Conservation (phyloP, 1,284 basidiomycete species). For the Trametes sp. region DNA sequence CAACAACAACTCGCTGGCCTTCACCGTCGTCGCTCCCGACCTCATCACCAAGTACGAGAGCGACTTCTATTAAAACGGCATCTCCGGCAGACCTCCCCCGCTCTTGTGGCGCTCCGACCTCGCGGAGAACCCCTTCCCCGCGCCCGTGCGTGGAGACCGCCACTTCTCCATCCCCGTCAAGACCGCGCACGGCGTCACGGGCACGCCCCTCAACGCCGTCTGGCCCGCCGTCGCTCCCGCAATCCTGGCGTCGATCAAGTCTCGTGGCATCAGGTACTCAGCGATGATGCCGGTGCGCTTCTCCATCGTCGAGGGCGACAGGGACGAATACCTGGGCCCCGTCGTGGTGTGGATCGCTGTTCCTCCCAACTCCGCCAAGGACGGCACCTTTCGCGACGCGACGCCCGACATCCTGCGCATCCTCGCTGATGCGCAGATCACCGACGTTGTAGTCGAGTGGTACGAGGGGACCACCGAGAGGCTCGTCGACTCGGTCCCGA, state of each 20-base stretch:
- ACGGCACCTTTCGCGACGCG: constrained; percentile 42
- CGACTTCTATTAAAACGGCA: constrained; percentile 42
- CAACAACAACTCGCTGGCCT: constrained; percentile 28
- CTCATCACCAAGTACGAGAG: constrained; percentile 42
- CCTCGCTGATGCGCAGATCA: constrained; percentile 35
- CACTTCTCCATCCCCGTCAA: constrained; percentile 44
- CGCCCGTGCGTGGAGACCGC: constrained; percentile 34
- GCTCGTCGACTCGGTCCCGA: constrained; percentile 39
- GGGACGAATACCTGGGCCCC: constrained; percentile 40
- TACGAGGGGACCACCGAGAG: constrained; percentile 35
- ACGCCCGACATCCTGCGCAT: constrained; percentile 47
- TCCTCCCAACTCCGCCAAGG: constrained; percentile 45
- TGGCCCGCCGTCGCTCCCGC: constrained; percentile 45
- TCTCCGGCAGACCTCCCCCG: constrained; percentile 45
- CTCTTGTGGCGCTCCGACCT: constrained; percentile 48
- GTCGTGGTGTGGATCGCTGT: constrained; percentile 49
- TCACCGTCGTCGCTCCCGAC: constrained; percentile 33
- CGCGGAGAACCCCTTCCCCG: constrained; percentile 43
- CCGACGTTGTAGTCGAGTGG: constrained; percentile 2
- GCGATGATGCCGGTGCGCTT: constrained; percentile 45
- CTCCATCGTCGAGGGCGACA: constrained; percentile 41
- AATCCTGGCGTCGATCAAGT: constrained; percentile 44
- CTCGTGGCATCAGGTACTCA: constrained; percentile 42
- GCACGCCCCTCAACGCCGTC: constrained; percentile 40
- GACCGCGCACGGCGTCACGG: constrained; percentile 48